These are phyloP conservation scores for Poronia punctata DNA, from an alignment of 495 filamentous ascomycete genomes.

Conservation along the genomic window DNA sequence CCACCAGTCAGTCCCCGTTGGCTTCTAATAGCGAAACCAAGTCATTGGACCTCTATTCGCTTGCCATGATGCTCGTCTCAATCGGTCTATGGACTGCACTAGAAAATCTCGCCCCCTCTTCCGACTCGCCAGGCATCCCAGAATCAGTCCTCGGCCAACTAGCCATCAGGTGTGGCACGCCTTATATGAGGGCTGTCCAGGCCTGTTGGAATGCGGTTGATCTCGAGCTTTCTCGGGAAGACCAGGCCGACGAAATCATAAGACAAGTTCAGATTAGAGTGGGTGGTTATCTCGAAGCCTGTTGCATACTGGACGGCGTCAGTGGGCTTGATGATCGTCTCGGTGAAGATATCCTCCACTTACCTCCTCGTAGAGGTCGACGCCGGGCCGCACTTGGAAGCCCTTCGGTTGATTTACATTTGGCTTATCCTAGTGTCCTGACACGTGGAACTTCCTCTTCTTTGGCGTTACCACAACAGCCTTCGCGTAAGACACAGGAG, in stretches of 20 bases:
- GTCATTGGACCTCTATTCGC: constrained; percentile 75
- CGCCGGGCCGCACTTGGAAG: too few relatives aligned
- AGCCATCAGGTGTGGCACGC: constrained; percentile 63
- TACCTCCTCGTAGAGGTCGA: constrained; percentile 7
- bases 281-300: constrained; percentile 42
- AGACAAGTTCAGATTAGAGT: constrained; percentile 34
- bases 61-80: constrained; percentile 77
- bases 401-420: too few relatives aligned
- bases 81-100: constrained; percentile 86
- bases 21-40: constrained; percentile 39
- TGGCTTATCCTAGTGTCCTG: too few relatives aligned
- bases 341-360: constrained; percentile 27
- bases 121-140: constrained; percentile 27
- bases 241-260: constrained; percentile 34
- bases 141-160: constrained; percentile 51
- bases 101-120: constrained; percentile 45
- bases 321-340: constrained; percentile 41
- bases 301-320: constrained; percentile 44
- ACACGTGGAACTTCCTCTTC: too few relatives aligned
- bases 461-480: too few relatives aligned
- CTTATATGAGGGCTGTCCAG: constrained; percentile 76
- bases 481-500: too few relatives aligned
- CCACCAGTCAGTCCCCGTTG: constrained; percentile 44
- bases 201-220: constrained; percentile 73
- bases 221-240: constrained; percentile 44